Conservation (phyloP, 2,329 filamentous ascomycete genomes). For the Sordariomycetes sp. region DNA sequence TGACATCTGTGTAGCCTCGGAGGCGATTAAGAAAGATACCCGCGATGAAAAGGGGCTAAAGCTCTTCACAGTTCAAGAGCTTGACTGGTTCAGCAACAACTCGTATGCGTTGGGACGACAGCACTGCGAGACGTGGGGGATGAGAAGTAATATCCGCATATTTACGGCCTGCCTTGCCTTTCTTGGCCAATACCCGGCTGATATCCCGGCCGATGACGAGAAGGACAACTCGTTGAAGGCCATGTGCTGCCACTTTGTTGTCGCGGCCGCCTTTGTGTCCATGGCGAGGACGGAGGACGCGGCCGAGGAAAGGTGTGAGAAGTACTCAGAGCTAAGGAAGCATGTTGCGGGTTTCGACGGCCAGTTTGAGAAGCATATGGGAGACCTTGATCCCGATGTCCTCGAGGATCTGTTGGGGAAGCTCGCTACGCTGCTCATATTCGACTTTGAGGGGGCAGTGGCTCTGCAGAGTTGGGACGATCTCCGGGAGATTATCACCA, state of each 20-base stretch:
- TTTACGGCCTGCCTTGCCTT: conserved; percentile 41
- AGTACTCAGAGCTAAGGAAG: conserved; percentile 50
- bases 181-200: conserved; percentile 36
- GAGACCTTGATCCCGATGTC: not conserved
- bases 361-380: conserved; percentile 3
- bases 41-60: conserved; percentile 28
- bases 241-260: conserved; percentile 63
- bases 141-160: conserved; percentile 44
- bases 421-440: conserved; percentile 55
- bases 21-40: conserved; percentile 22
- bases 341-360: conserved; percentile 50
- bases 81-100: conserved; percentile 78
- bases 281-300: conserved; percentile 41
- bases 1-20: not conserved
- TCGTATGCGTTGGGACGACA: conserved; percentile 68
- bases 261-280: conserved; percentile 37
- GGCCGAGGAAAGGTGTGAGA: conserved; percentile 39
- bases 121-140: conserved; percentile 42
- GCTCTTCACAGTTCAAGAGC: conserved; percentile 51
- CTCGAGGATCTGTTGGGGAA: conserved; percentile 46
- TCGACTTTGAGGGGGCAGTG: conserved; percentile 70
- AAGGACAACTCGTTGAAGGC: conserved; percentile 45
- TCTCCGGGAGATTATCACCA: conserved; percentile 48
- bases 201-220: conserved; percentile 25
- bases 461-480: conserved; percentile 58